Percentiles rank a stretch among this genome's conserved stretches.
phyloP scores from a whole-genome alignment of 345 rosid genomes.

The Citrus trifoliata region DNA sequence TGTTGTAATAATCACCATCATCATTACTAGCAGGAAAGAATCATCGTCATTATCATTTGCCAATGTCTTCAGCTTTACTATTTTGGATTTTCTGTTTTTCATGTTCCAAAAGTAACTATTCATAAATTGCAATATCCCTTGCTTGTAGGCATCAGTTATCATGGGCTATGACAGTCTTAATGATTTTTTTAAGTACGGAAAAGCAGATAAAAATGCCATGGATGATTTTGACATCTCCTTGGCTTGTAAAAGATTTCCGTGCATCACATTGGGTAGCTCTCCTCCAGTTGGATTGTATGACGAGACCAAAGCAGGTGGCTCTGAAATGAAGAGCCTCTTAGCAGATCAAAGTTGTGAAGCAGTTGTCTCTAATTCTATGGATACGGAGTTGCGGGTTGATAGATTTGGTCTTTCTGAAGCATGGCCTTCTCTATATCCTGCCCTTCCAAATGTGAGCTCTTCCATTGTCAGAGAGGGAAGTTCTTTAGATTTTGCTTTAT shows the following conservation, averaged over 20 bases:
- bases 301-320: slow-evolving; percentile 19
- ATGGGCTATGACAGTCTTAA: slow-evolving; percentile 46
- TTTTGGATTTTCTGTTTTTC: neutral
- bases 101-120: neutral
- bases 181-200: slow-evolving; percentile 47
- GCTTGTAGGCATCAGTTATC: slow-evolving; percentile 51
- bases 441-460: slow-evolving; percentile 34
- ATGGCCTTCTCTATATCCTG: slow-evolving; percentile 41
- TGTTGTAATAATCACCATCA: neutral
- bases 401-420: slow-evolving; percentile 37
- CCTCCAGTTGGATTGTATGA: slow-evolving; percentile 59
- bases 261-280: slow-evolving; percentile 64
- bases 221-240: slow-evolving; percentile 47
- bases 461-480: slow-evolving; percentile 35
- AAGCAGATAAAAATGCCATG: slow-evolving; percentile 33
- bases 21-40: neutral
- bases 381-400: slow-evolving; percentile 52
- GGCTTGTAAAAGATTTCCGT: slow-evolving; percentile 74
- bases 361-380: slow-evolving; percentile 33
- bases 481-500: slow-evolving; percentile 20
- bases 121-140: slow-evolving; percentile 4
- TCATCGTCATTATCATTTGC: neutral
- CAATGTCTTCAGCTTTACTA: neutral
- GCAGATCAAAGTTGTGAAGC: slow-evolving; percentile 31
- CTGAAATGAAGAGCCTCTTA: slow-evolving; percentile 29